These are phyloP conservation scores for Pseudogymnoascus pannorum DNA, from an alignment of 2,329 filamentous ascomycete species.

Conservation along the genomic window DNA sequence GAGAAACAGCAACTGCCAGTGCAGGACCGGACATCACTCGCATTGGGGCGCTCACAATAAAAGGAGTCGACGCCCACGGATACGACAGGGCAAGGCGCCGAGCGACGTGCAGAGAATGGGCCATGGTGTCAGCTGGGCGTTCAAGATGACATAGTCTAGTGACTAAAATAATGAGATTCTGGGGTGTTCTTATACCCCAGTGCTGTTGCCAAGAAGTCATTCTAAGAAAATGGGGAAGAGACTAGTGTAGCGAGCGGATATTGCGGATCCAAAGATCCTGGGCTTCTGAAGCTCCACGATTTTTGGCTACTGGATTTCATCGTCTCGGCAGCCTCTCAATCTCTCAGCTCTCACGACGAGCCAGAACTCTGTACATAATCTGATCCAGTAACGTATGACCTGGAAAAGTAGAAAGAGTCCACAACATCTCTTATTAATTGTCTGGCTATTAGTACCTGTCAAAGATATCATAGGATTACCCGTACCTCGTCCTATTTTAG, in stretches of 20 bases:
- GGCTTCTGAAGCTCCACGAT: no score
- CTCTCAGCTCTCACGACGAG: no score
- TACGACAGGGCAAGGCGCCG: conserved; percentile 29
- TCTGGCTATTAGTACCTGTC: no score
- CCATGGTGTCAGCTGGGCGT: background rate
- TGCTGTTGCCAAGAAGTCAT: background rate
- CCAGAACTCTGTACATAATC: no score
- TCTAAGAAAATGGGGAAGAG: background rate
- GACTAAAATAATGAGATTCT: background rate
- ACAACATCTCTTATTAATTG: no score
- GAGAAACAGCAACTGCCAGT: conserved; percentile 54
- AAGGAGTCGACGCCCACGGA: conserved; percentile 50
- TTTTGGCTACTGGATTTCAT: no score
- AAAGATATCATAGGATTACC: no score
- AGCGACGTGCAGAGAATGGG: conserved; percentile 16
- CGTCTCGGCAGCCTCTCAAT: no score
- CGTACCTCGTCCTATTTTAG: no score
- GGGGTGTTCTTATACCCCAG: background rate
- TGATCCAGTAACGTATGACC: no score
- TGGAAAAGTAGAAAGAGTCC: no score
- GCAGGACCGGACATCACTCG: conserved; percentile 47
- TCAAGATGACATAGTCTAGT: background rate
- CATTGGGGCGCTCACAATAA: conserved; percentile 63
- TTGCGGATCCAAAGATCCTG: background rate
- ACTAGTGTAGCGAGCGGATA: background rate